Evolutionary conservation across 2,329 filamentous ascomycete genomes (phyloP), one percentile per base, ranked within the genome.

Genomic region (Thelonectria rubi): DNA sequence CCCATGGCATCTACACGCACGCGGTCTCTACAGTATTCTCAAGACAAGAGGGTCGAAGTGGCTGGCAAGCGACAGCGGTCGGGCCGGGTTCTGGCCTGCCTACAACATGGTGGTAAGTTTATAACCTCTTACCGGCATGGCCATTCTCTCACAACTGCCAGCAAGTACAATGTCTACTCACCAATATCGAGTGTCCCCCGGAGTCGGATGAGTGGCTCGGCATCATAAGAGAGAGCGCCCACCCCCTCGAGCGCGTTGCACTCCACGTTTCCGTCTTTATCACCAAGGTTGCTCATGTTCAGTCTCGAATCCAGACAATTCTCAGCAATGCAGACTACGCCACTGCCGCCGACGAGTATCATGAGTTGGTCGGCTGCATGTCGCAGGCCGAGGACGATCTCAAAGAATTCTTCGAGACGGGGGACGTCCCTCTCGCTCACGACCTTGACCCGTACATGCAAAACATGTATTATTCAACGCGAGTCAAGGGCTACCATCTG

Each of bases 41-140:
- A 73, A 78, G 40, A 62, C 73, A 10, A 73, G 78, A 56, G 78
- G 77, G 1, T 47, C 59, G 9, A 42, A 57, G 15, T 65, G 65
- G 32, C 59, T 80, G 10, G 72, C 62, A 2, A n/a, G 7, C n/a
- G 12, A 15, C 1, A 50, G 42, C 2, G 73, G 72, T 5, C 73
- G 78, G 5, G 64, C 65, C 14, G 71, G 73, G 2, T 80, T 80
- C 58, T 80, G 78, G 78, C 71, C 75, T 10, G 72, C 75, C 20
- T 78, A 71, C 39, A 79, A 73, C 58, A 73, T 80, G 64, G 70
- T 80, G 47, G 78, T 79, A 64, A 20, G 76, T 74, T 15, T n/a
- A n/a, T 17, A 8, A 9, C 10, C 7, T 11, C 14, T 24, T 17
- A 17, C 24, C 17, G n/a, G 9, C 2, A 18, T 43, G 10, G 21